Evolutionary conservation across 2,329 filamentous ascomycete genomes (phyloP).

Genomic region (Ceratocystis huliohia): DNA sequence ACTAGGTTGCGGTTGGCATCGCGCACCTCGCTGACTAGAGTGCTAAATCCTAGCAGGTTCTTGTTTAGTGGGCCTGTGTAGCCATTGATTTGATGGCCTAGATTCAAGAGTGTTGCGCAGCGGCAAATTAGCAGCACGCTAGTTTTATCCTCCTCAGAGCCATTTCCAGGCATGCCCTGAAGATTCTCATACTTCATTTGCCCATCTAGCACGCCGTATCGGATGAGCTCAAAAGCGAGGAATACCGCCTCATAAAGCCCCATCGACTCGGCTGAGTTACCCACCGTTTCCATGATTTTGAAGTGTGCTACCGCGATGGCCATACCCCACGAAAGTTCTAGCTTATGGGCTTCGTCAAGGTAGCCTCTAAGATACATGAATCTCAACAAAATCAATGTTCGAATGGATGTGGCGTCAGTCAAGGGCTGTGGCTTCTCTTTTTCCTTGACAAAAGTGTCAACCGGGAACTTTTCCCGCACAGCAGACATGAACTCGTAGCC

Average conservation of each 20-base stretch:
- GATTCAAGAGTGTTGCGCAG: conserved; percentile 67
- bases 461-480: conserved; percentile 54
- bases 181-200: conserved; percentile 46
- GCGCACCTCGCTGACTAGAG: conserved; percentile 66
- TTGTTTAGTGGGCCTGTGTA: conserved; percentile 92
- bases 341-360: conserved; percentile 59
- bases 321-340: conserved; percentile 68
- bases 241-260: conserved; percentile 64
- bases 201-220: conserved; percentile 63
- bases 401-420: conserved; percentile 51
- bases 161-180: conserved; percentile 43
- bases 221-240: conserved; percentile 73
- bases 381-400: conserved; percentile 67
- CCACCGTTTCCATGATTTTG: conserved; percentile 43
- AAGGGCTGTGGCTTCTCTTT: conserved; percentile 49
- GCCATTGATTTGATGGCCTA: conserved; percentile 72
- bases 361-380: conserved; percentile 85
- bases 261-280: conserved; percentile 33
- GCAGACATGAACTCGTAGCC: conserved; percentile 54
- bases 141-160: conserved; percentile 58
- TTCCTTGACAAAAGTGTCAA: conserved; percentile 51
- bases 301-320: conserved; percentile 60
- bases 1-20: conserved; percentile 68
- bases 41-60: conserved; percentile 75
- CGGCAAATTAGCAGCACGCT: conserved; percentile 75